Evolutionary conservation across 1,284 basidiomycete genomes (phyloP), one percentile per base, ranked within the genome.

Genomic region (Leccinum griseonigrum): DNA sequence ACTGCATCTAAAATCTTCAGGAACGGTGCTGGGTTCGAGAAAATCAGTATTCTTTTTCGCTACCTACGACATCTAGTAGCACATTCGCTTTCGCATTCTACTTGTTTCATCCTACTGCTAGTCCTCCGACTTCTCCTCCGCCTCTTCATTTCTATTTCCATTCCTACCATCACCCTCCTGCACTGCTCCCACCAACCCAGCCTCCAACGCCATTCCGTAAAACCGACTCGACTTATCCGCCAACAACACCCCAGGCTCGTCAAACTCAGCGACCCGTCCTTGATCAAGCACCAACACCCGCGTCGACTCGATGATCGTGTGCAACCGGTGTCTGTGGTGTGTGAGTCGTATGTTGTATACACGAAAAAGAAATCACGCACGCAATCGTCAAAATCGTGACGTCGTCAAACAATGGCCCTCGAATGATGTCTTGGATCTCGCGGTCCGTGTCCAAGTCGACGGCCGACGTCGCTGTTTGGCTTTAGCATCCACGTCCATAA

Each of bases 371-470:
- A 10, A 29, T 11, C 13, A 66, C 78, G 68, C 78, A 91, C 85
- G 91, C 92, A 67, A 95, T 93, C 8, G 91, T 95, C 60, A 95
- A 77, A 60, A 94, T 93, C 6, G 93, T 94, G 16, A 92, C 86
- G 61, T 86, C 74, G 9, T 78, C 76, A 69, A 92, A 92, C 38
- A 85, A 80, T 9, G 85, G 84, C 10, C 89, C 88, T 18, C 85
- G 81, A 53, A 95, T 91, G 64, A 93, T 92, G 7, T 86, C 85
- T 77, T 95, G 93, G 63, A 95, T 89, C 26, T 90, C 88, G 57
- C 84, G 83, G 75, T 97, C 95, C 3, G 95, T 97, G 71, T 96
- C 92, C 43, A 97, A 79, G 72, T 97, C 95, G 59, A 97, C 92
- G 14, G 90, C 90, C 26, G 87, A 90, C 10, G 90, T 92, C 1